Base-by-base conservation (phyloP, 345 rosid genomes). In the Citrus inodora region DNA sequence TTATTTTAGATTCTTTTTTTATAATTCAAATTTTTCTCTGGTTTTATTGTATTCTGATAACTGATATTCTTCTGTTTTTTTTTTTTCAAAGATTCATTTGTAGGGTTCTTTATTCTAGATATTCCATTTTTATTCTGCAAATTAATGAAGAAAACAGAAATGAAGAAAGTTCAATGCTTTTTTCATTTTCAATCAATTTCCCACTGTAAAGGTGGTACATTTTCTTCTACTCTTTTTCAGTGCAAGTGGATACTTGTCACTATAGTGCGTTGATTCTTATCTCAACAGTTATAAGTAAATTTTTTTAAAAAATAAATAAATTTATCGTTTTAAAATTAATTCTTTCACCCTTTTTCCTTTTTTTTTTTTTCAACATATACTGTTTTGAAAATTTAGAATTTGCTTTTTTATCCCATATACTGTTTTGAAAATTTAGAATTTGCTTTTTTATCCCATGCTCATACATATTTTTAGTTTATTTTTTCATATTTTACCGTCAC, bases 221-320 rank as follows among this genome's bases (percentile, higher is more conserved):
- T 80, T n/a, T 77, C 79, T 71, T 35, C 68, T 40, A 75, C 30
- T 61, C 25, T 55, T 38, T 32, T 51, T 37, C 35, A 60, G 70
- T 32, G 76, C 40, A 17, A 76, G 58, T 75, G 81, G 83, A 55
- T 38, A 6, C 55, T 73, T 76, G 69, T 76, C 67, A 59, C 33
- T 33, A 16, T 67, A 53, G 76, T 84, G 78, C 75, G 21, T 48
- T 73, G 56, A 56, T 78, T 55, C 83, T 80, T 74, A 80, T 87
- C 84, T 78, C 14, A 28, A 48, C 25, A 46, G 19, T 67, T 42
- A 46, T 60, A 74, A 11, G 51, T 61, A 14, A 24, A 17, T 5
- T 17, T 64, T 14, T 4, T 27, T 5, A 3, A 33, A 33, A 33
- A 33, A 33, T 9, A 11, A 19, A 68, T 40, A 10, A 17, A 32